A percentile compares a stretch with the other conserved stretches of the same genome.
Evolutionary conservation across 345 rosid genomes (phyloP).

Genomic region (Moringa oleifera): DNA sequence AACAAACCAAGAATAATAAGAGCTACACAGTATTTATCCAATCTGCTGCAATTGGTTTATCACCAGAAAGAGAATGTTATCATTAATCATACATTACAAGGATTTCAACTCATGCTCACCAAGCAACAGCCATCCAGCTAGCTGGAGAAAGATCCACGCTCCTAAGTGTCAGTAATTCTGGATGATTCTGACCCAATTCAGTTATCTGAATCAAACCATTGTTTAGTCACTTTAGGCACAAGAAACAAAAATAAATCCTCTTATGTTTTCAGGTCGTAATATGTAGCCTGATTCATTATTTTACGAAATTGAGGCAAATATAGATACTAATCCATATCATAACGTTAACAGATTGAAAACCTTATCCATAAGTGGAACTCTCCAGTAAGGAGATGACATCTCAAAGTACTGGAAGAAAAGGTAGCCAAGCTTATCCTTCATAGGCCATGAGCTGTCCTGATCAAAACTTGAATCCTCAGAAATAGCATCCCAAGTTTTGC

Average conservation of each 20-base stretch:
- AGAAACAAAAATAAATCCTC: not conserved
- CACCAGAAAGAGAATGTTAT: not conserved
- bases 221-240: not conserved
- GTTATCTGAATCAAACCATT: conserved; percentile 33
- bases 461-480: conserved; percentile 57
- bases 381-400: conserved; percentile 46
- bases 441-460: conserved; percentile 26
- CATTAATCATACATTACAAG: not conserved
- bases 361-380: conserved; percentile 60
- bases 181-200: conserved; percentile 40
- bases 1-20: not conserved
- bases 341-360: conserved; percentile 17
- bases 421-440: conserved; percentile 43
- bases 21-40: not conserved
- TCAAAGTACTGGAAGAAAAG: conserved; percentile 58
- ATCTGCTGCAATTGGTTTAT: not conserved
- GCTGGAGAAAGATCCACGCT: conserved; percentile 80
- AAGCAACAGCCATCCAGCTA: conserved; percentile 93
- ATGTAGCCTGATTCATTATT: not conserved
- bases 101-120: conserved; percentile 35
- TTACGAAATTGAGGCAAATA: not conserved
- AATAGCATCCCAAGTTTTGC: conserved; percentile 53
- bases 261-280: too few relatives aligned
- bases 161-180: conserved; percentile 43
- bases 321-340: not conserved